These are phyloP conservation scores for Penicillium sclerotigenum DNA, from an alignment of 2,329 filamentous ascomycete species.

Conservation along the genomic window DNA sequence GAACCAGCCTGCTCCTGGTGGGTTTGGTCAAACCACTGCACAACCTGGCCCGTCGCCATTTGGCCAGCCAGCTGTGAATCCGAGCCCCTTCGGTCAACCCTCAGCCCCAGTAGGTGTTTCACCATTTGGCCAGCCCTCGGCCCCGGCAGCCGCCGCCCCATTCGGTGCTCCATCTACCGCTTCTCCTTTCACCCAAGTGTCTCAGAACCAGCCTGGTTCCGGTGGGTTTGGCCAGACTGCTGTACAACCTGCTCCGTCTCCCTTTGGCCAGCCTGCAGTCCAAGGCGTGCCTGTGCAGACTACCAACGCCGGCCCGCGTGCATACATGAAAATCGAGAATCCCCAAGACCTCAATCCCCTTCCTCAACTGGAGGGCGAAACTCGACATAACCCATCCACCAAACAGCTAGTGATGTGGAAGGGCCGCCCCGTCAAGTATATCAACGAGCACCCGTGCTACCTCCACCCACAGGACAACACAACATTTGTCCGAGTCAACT, in stretches of 20 bases:
- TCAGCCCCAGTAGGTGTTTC: constrained; percentile 32
- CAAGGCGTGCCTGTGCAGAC: constrained; percentile 17
- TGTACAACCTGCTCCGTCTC: background rate
- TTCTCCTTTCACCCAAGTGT: constrained; percentile 31
- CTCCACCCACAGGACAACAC: constrained; percentile 54
- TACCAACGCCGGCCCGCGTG: constrained; percentile 27
- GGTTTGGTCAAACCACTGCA: constrained; percentile 26
- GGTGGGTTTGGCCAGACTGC: background rate
- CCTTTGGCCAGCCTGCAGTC: constrained; percentile 20
- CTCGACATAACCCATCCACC: constrained; percentile 33
- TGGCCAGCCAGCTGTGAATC: constrained; percentile 36
- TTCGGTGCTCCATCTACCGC: constrained; percentile 21
- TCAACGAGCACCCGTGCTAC: constrained; percentile 50
- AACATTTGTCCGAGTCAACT: constrained; percentile 65
- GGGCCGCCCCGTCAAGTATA: constrained; percentile 61
- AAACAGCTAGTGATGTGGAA: constrained; percentile 58
- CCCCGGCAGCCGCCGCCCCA: constrained; percentile 17
- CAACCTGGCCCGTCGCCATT: constrained; percentile 29
- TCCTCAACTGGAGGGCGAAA: constrained; percentile 39
- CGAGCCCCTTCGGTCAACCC: constrained; percentile 20
- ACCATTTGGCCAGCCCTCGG: constrained; percentile 39
- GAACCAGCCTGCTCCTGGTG: constrained; percentile 27
- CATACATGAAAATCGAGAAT: constrained; percentile 28
- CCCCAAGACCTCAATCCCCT: constrained; percentile 34
- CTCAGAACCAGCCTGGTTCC: constrained; percentile 15